A percentile compares a stretch with the other conserved stretches of the same genome.
Conservation (phyloP, 148 eudicot genomes). For the Spergularia bocconei region DNA sequence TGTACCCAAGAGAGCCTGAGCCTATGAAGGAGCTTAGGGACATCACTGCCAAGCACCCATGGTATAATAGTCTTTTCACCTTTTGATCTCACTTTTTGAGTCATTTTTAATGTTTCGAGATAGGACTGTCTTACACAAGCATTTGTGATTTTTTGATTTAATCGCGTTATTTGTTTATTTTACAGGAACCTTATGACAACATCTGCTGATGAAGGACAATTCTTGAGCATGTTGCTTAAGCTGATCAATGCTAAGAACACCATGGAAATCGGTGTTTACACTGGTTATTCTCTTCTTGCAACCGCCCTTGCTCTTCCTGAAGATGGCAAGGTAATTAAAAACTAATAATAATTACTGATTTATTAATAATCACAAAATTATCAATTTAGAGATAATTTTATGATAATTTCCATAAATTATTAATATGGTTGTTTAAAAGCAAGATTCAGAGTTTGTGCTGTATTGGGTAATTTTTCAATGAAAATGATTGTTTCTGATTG, state of each 20-base stretch:
- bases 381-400: too few relatives aligned
- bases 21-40: slow-evolving; percentile 89
- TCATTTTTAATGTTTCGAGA: neutral
- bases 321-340: slow-evolving; percentile 66
- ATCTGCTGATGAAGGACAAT: slow-evolving; percentile 91
- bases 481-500: slow-evolving; percentile 4
- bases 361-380: too few relatives aligned
- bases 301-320: slow-evolving; percentile 92
- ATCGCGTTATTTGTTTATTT: neutral
- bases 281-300: slow-evolving; percentile 92
- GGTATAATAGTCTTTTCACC: slow-evolving; percentile 28
- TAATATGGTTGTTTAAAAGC: neutral
- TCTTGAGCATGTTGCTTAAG: slow-evolving; percentile 73
- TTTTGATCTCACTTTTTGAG: neutral
- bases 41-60: slow-evolving; percentile 88
- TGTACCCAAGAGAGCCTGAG: slow-evolving; percentile 82
- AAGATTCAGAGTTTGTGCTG: neutral
- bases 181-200: slow-evolving; percentile 80
- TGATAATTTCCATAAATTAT: neutral
- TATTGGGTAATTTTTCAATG: slow-evolving; percentile 3
- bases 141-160: neutral
- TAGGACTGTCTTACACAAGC: neutral
- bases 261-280: slow-evolving; percentile 86
- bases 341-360: too few relatives aligned
- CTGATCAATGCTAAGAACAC: slow-evolving; percentile 80